These are phyloP conservation scores for Alternaria solani DNA, from an alignment of 2,329 filamentous ascomycete species.

Conservation along the genomic window DNA sequence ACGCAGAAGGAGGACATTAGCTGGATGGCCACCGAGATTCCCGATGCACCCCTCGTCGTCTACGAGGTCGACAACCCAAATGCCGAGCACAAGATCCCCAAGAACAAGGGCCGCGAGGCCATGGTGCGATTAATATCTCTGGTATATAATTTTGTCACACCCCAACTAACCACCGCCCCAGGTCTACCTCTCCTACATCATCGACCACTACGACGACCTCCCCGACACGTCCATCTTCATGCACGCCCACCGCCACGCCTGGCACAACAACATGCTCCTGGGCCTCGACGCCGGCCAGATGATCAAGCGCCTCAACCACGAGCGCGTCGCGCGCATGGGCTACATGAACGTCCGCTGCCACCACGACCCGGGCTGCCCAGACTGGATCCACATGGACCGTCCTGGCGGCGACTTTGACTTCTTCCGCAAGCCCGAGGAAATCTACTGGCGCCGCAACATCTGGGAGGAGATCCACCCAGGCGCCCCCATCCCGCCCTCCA, in stretches of 20 bases:
- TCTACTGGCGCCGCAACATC: constrained; percentile 43
- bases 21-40: constrained; percentile 49
- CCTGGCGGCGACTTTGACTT: constrained; percentile 52
- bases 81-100: constrained; percentile 60
- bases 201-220: constrained; percentile 67
- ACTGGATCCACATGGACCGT: constrained; percentile 62
- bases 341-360: constrained; percentile 69
- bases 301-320: constrained; percentile 60
- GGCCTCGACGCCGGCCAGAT: constrained; percentile 60
- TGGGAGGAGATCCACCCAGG: constrained; percentile 55
- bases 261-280: constrained; percentile 67
- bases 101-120: constrained; percentile 69
- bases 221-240: constrained; percentile 68
- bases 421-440: constrained; percentile 51
- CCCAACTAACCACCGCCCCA: constrained; percentile 25
- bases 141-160: neutral
- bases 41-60: constrained; percentile 51
- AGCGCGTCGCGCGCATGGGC: constrained; percentile 61
- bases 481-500: constrained; percentile 45
- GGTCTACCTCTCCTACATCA: constrained; percentile 68
- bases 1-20: constrained; percentile 48
- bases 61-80: constrained; percentile 63
- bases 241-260: constrained; percentile 63
- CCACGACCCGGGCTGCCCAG: constrained; percentile 66
- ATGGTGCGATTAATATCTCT: constrained; percentile 51